Evolutionary conservation across 78 protist species (phyloP).

Genomic region (Cavenderia fasciculata): DNA sequence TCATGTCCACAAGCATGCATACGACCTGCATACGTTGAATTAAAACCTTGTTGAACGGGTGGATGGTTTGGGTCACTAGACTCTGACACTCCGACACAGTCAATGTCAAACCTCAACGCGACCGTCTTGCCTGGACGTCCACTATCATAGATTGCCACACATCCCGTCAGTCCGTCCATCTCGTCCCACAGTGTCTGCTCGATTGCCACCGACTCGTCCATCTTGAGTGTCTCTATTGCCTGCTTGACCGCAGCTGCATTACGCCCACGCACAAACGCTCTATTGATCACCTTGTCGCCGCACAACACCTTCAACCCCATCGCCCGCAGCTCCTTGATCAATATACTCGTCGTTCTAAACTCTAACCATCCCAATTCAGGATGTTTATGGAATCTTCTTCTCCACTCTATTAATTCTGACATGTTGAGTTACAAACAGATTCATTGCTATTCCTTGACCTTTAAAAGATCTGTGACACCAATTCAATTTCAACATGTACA

Average conservation of each 20-base stretch:
- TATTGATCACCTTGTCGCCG: constrained; percentile 1
- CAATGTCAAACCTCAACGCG: constrained; percentile 34
- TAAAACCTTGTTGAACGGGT: constrained; percentile 6
- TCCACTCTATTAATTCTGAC: constrained; percentile 25
- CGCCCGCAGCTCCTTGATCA: neutral
- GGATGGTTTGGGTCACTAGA: neutral
- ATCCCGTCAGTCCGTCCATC: constrained; percentile 14
- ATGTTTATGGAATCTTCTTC: constrained; percentile 8
- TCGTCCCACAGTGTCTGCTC: neutral
- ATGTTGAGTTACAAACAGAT: too few species aligned
- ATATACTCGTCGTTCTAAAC: neutral
- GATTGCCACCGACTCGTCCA: neutral
- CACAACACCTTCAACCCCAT: constrained; percentile 18
- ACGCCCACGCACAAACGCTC: neutral
- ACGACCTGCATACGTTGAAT: neutral
- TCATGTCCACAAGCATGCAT: constrained; percentile 64
- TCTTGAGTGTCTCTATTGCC: neutral
- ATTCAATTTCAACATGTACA: too few species aligned
- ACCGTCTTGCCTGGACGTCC: neutral
- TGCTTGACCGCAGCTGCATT: neutral
- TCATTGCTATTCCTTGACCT: too few species aligned
- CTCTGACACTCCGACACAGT: constrained; percentile 32
- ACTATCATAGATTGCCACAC: constrained; percentile 6
- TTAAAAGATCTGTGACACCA: too few species aligned
- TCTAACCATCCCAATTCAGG: constrained; percentile 53